Base-by-base conservation (phyloP, 1,284 basidiomycete species). In the Sutorius eximius region DNA sequence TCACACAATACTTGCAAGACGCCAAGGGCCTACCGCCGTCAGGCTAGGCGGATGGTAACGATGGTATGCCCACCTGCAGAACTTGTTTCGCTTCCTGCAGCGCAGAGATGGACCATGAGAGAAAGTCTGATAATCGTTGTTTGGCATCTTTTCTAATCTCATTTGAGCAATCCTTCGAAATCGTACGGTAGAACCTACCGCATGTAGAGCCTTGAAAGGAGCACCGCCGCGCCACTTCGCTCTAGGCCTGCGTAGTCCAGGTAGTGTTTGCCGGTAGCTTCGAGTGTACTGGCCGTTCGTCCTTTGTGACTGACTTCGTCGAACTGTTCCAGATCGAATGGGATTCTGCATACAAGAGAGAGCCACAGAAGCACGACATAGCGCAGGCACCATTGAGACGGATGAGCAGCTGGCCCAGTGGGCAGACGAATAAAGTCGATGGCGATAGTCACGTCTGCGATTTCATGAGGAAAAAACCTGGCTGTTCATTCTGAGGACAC, bases 321-420 rank as follows among this genome's bases (percentile, higher is more conserved):
- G 52, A 98, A 92, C 57, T 92, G 90, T 16, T 83, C 78, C 45
- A 99, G 77, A 67, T 93, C 87, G 69, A 99, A 99, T 0, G 97
- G 97, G 20, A 98, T 87, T 76, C 93, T 94, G 72, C 91, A 91
- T 49, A 98, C 89, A 16, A 99, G 82, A 16, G 93, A 92, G 12
- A 99, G 80, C 96, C 97, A 99, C 3, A 98, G 78, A 5, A 99
- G 77, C 22, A 93, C 76, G 15, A 91, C 79, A 64, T 97, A 95
- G 53, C 93, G 86, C 48, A 95, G 72, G 44, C 89, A 77, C 97
- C 97, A 99, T 41, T 81, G 77, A 15, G 64, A 62, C 0, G 72
- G 61, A 24, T 77, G 72, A 38, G 77, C 72, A 2, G 76, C 74
- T 1, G 81, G 72, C 7, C 77, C 76, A n/a, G 77, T 66, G 2